Evolutionary conservation across 805 yeast species (phyloP).

Genomic region (Spathaspora arborariae): DNA sequence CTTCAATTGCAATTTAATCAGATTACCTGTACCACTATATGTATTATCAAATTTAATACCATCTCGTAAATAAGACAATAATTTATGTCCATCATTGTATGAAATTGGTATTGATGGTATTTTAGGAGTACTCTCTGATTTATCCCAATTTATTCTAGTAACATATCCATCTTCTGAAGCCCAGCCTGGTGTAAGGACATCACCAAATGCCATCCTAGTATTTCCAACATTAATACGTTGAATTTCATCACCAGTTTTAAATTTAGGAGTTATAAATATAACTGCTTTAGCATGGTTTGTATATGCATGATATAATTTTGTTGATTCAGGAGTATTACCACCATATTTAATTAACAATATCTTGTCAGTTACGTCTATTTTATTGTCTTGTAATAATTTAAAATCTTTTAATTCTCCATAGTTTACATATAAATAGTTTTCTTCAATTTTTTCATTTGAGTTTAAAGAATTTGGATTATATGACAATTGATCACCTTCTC

Average conservation of each 20-base stretch:
- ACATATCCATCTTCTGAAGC: slow-evolving; percentile 40
- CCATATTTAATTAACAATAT: slow-evolving; percentile 64
- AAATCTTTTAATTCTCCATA: slow-evolving; percentile 62
- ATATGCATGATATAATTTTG: slow-evolving; percentile 48
- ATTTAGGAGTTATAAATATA: slow-evolving; percentile 50
- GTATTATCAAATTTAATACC: slow-evolving; percentile 25
- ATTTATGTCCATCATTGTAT: slow-evolving; percentile 59
- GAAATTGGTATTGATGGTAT: slow-evolving; percentile 79
- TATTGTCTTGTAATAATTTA: slow-evolving; percentile 28
- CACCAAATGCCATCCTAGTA: slow-evolving; percentile 67
- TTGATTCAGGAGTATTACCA: slow-evolving; percentile 33
- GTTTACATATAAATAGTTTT: slow-evolving; percentile 58
- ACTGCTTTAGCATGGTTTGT: slow-evolving; percentile 58
- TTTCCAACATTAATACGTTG: slow-evolving; percentile 56
- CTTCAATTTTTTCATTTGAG: slow-evolving; percentile 51
- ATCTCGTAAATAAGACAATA: slow-evolving; percentile 15
- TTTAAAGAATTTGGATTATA: slow-evolving; percentile 64
- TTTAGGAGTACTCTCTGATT: slow-evolving; percentile 55
- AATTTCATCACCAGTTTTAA: slow-evolving; percentile 38
- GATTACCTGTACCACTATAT: slow-evolving; percentile 23
- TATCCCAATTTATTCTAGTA: slow-evolving; percentile 38
- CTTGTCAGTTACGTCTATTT: slow-evolving; percentile 41
- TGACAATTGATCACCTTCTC: slow-evolving; percentile 40
- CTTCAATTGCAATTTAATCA: slow-evolving; percentile 20
- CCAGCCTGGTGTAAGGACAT: slow-evolving; percentile 78